Evolutionary conservation across 768 basidiomycete genomes (phyloP).

Genomic region (Candolleomyces aberdarensis): DNA sequence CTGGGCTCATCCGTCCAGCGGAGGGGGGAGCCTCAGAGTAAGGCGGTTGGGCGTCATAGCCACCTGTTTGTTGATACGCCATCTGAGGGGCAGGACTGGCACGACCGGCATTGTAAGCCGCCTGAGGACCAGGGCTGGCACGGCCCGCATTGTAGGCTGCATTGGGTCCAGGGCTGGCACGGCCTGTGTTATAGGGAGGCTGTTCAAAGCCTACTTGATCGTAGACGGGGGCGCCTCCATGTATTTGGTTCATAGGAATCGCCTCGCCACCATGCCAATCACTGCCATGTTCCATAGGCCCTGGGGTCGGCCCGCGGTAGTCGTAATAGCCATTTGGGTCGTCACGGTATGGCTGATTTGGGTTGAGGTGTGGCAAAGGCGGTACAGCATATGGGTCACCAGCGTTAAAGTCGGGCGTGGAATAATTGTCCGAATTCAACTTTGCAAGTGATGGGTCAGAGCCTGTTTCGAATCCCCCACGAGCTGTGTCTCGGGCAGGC

Average conservation of each 20-base stretch:
- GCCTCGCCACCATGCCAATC: conserved; percentile 48
- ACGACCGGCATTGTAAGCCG: conserved; percentile 20
- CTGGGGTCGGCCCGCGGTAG: conserved; percentile 74
- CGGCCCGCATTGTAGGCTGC: conserved; percentile 31
- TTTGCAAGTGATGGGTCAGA: conserved; percentile 59
- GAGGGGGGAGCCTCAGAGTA: not conserved
- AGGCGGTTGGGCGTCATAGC: conserved; percentile 14
- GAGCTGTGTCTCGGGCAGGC: conserved; percentile 66
- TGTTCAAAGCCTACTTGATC: conserved; percentile 6
- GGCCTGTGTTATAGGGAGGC: conserved; percentile 16
- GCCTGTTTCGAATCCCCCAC: conserved; percentile 60
- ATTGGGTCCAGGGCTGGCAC: conserved; percentile 37
- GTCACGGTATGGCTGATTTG: conserved; percentile 73
- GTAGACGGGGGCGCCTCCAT: not conserved
- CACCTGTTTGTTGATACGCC: conserved; percentile 4
- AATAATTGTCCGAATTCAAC: conserved; percentile 44
- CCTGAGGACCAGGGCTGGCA: conserved; percentile 24
- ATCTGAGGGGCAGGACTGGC: conserved; percentile 16
- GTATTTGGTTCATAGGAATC: conserved; percentile 75
- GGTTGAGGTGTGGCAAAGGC: conserved; percentile 77
- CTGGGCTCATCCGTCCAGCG: conserved; percentile 28
- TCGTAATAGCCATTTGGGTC: conserved; percentile 71
- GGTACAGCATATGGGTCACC: conserved; percentile 81
- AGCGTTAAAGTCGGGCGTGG: conserved; percentile 48
- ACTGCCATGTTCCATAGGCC: conserved; percentile 52